Evolutionary conservation across 768 basidiomycete genomes (phyloP), one percentile per base, ranked within the genome.

Genomic region (Paxillus rubicundulus): DNA sequence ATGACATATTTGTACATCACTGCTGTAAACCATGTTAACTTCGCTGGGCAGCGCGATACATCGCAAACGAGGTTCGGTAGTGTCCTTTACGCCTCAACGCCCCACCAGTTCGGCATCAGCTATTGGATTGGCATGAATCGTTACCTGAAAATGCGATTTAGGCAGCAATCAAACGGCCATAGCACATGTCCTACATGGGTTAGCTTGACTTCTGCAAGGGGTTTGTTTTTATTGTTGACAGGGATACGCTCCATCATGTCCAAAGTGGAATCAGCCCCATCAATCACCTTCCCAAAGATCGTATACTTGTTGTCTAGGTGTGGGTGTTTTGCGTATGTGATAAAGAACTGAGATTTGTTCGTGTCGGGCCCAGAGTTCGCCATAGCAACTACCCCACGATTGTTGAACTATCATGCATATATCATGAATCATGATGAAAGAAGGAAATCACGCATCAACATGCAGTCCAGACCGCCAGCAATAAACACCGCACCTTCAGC

Each of bases 251-350:
- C 97, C 82, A 98, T 92, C n/a, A 81, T 79, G 61, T 98, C 97
- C 41, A 99, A 73, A 5, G 95, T 91, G 4, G 91, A 84, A 66
- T 99, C 95, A n/a, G 81, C 82, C 17, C 97, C 97, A 65, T 99
- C 97, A 59, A 99, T 98, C n/a, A 99, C 94, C 76, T 89, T 92
- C 51, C 93, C 96, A 55, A 98, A 85, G 47, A 98, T 97, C 14
- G 92, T 92, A 71, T 90, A 89, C 67, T 97, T 98, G 57, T 86
- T 86, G 65, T 99, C 96, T 14, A 99, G 81, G 67, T 97, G 95
- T 1, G 90, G 73, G 61, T 98, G 96, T 68, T 98, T 98, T 2
- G 87, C 75, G 66, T 98, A 98, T 3, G 91, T 85, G 63, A 94
- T 79, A 67, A 92, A 92, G 68, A 92, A 92, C 66, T 93, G 89